phyloP scores from a whole-genome alignment of 2,329 filamentous ascomycete species.

The Botrytis medusae region DNA sequence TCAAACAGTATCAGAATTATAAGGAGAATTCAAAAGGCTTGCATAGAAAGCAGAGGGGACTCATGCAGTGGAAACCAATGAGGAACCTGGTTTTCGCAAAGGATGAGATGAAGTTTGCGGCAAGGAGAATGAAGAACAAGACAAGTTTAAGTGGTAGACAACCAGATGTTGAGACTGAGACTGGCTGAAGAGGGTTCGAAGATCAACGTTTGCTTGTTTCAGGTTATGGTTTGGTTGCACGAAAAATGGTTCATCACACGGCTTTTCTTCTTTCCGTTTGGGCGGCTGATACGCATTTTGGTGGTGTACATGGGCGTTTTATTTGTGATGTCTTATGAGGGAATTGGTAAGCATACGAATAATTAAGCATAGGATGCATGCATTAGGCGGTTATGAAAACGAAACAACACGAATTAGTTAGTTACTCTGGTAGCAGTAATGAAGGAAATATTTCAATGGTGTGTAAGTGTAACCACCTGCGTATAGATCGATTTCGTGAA shows the following conservation, averaged over 20 bases:
- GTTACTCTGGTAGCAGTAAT: neutral
- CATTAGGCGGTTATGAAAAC: neutral
- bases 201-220: neutral
- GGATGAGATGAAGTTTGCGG: slow-evolving; percentile 77
- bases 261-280: neutral
- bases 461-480: neutral
- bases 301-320: neutral
- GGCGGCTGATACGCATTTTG: neutral
- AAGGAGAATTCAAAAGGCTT: slow-evolving; percentile 70
- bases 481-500: neutral
- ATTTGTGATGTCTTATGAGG: neutral
- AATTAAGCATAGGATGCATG: neutral
- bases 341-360: neutral
- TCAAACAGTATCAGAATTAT: slow-evolving; percentile 61
- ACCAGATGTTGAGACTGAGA: slow-evolving; percentile 46
- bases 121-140: slow-evolving; percentile 73
- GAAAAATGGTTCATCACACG: neutral
- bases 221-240: neutral
- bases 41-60: slow-evolving; percentile 79
- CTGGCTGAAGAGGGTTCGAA: neutral
- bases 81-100: slow-evolving; percentile 85
- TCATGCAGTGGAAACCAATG: slow-evolving; percentile 95
- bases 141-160: slow-evolving; percentile 77
- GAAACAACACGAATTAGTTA: neutral
- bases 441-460: neutral